Evolutionary conservation across 2,329 filamentous ascomycete species (phyloP), one percentile per base, ranked within the genome.

Genomic region (Sarocladium kiliense): DNA sequence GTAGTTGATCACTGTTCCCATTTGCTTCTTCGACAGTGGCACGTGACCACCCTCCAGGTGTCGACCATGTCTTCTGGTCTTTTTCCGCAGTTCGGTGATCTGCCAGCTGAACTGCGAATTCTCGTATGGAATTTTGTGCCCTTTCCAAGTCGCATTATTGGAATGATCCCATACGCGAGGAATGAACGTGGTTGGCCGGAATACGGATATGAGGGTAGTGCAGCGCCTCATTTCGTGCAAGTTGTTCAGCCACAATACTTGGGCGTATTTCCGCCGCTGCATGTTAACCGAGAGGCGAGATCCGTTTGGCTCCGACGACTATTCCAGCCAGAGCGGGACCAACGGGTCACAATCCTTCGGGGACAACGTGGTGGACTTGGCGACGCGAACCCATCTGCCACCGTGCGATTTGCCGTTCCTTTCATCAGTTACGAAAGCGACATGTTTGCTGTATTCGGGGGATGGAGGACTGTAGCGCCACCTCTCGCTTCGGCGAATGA

Each of bases 361-460:
- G 23, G 16, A 4, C 21, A 7, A 18, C 12, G 25, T 9, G 44
- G 18, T 9, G 44, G 25, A 18, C 16, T 7, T 12, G 16, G 10
- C 3, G 3, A 16, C 25, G 18, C 44, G 6, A 14, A 9, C 21
- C 12, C 5, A n/a, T 9, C 23, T 47, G 23, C 27, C 44, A 30
- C n/a, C 18, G 44, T 47, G 21, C 44, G 44, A 16, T 47, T 23
- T 10, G 16, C 3, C 5, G n/a, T n/a, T 7, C 44, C 44, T 12
- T 47, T 47, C 25, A 27, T 47, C 44, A 47, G 27, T 18, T 47
- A 47, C 25, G 44, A 47, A 16, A 47, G 23, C 44, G 44, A 47
- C 25, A 47, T 30, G 27, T 27, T 47, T 30, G 25, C 44, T 30
- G 44, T 47, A 6, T 30, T 47, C n/a, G 44, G 23, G 3, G 12